These are phyloP conservation scores for Penicillium odoratum DNA, from an alignment of 495 filamentous ascomycete genomes.

Conservation along the genomic window DNA sequence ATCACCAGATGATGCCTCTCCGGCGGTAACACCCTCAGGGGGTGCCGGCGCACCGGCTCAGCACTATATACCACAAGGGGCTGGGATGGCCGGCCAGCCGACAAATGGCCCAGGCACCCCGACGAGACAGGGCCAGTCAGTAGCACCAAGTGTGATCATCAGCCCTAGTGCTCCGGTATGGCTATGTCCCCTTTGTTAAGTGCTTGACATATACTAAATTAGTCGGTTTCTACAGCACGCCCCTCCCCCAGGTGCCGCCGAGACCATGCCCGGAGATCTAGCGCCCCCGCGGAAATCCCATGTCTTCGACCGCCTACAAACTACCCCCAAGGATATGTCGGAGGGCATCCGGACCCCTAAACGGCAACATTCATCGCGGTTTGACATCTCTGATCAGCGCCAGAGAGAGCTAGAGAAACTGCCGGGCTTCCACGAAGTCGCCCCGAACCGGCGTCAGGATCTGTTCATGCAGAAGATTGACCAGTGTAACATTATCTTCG, in stretches of 20 bases:
- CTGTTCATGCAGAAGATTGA: conserved; percentile 99
- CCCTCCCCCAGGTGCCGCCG: conserved; percentile 87
- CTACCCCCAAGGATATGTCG: conserved; percentile 91
- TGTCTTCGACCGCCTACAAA: conserved; percentile 87
- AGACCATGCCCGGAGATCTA: conserved; percentile 98
- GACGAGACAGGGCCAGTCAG: conserved; percentile 60
- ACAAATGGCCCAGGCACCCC: conserved; percentile 68
- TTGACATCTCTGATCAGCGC: conserved; percentile 89
- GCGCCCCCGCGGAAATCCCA: conserved; percentile 92
- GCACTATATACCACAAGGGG: conserved; percentile 35
- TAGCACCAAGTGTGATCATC: conserved; percentile 90
- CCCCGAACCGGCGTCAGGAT: conserved; percentile 91
- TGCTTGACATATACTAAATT: conserved; percentile 22
- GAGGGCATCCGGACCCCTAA: conserved; percentile 95
- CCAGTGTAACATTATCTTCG: conserved; percentile 99
- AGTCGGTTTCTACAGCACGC: conserved; percentile 63
- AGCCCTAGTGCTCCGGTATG: conserved; percentile 93
- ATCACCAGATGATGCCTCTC: conserved; percentile 61
- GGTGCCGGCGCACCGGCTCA: conserved; percentile 33
- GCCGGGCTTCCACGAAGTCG: conserved; percentile 97
- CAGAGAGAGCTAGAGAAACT: conserved; percentile 96
- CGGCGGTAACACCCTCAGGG: conserved; percentile 33
- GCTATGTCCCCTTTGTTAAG: conserved; percentile 11
- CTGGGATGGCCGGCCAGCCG: conserved; percentile 39
- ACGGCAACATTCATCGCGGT: conserved; percentile 94